Conservation (phyloP, 2,329 filamentous ascomycete species). For the Metarhizium humberi region DNA sequence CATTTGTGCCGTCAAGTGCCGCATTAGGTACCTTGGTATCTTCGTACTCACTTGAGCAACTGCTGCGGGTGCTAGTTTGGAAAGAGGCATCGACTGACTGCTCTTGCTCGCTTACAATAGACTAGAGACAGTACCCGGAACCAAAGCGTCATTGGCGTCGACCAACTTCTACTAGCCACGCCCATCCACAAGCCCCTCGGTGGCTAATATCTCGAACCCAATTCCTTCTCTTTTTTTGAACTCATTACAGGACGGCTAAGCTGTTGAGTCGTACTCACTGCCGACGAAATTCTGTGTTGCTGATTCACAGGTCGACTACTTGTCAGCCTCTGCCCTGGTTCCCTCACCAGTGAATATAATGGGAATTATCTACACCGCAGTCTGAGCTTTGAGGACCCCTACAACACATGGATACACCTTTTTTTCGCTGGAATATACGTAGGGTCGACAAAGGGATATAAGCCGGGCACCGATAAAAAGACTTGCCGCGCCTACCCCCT, state of each 20-base stretch:
- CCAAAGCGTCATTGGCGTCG: neutral
- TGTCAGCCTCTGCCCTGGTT: neutral
- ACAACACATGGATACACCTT: neutral
- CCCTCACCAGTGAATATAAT: neutral
- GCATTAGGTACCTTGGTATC: neutral
- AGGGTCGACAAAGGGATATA: neutral
- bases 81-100: neutral
- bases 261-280: neutral
- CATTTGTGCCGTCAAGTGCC: too few relatives aligned
- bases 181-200: neutral
- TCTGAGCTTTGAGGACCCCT: neutral
- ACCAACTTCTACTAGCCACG: neutral
- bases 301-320: neutral
- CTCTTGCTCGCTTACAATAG: neutral
- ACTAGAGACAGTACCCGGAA: neutral
- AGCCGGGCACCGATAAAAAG: neutral
- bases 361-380: neutral
- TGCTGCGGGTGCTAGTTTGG: neutral
- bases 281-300: neutral
- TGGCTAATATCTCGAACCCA: neutral
- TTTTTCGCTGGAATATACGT: neutral
- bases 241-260: neutral
- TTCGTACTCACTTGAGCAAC: too few relatives aligned
- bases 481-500: neutral
- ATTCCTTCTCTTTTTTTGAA: neutral